phyloP scores from a whole-genome alignment of 495 filamentous ascomycete genomes.

The Podospora pseudocomata region DNA sequence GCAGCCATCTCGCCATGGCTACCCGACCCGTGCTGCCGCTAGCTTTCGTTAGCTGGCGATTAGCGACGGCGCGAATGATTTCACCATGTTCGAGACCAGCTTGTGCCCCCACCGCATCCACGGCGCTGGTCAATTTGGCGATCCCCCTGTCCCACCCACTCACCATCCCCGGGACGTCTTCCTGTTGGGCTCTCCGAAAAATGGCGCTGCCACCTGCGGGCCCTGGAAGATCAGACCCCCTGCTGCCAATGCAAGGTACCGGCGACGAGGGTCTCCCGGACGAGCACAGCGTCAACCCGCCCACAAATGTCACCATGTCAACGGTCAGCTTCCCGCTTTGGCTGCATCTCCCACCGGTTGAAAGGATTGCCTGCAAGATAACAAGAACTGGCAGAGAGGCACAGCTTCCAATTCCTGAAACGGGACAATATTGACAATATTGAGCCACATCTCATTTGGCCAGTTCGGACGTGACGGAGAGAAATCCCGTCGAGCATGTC shows the following conservation, averaged over 20 bases:
- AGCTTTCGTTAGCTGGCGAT: constrained; percentile 23
- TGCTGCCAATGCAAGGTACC: constrained; percentile 25
- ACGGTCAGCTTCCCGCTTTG: constrained; percentile 16
- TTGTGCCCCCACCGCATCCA: constrained; percentile 16
- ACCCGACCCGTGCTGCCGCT: constrained; percentile 17
- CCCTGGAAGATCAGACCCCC: constrained; percentile 8
- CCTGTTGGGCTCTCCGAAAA: constrained; percentile 28
- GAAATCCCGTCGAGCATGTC: not conserved
- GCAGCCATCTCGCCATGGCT: constrained; percentile 5
- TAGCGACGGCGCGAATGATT: constrained; percentile 19
- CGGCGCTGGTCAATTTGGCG: constrained; percentile 20
- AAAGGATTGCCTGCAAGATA: not conserved
- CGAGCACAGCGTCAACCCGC: constrained; percentile 21
- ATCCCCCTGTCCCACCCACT: constrained; percentile 24
- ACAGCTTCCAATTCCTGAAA: not conserved
- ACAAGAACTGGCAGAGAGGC: not conserved
- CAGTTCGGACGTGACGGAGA: too few relatives aligned
- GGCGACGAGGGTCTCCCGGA: not conserved
- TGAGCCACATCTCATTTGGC: not conserved
- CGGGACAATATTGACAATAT: not conserved
- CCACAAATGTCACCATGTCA: constrained; percentile 20
- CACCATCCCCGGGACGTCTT: constrained; percentile 25
- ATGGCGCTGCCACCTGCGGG: constrained; percentile 15
- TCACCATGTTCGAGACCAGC: constrained; percentile 14
- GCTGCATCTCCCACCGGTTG: not conserved